phyloP scores from a whole-genome alignment of 345 rosid genomes.

The Euphorbia lathyris region DNA sequence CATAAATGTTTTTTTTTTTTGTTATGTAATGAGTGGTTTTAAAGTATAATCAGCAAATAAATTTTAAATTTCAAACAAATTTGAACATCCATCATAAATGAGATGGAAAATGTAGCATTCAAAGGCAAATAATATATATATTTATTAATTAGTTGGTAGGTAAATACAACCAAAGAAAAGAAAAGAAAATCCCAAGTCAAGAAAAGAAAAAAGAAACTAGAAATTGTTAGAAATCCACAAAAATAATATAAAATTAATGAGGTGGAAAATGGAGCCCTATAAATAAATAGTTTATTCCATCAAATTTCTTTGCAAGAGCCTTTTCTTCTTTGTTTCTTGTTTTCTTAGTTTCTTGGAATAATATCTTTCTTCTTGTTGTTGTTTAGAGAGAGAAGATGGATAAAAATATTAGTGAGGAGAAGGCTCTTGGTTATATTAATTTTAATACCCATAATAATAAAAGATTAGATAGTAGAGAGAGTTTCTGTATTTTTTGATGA shows the following conservation, averaged over 20 bases:
- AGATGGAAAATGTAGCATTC: no score
- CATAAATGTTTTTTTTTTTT: no score
- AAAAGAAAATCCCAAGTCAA: no score
- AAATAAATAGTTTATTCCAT: not conserved
- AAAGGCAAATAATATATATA: no score
- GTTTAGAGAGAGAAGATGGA: constrained; percentile 12
- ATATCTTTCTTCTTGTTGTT: constrained; percentile 1
- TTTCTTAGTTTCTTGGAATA: not conserved
- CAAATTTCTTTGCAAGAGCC: not conserved
- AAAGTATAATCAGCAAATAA: no score
- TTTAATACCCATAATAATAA: no score
- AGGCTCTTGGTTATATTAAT: constrained; percentile 16
- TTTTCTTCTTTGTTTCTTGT: not conserved
- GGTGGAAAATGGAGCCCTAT: not conserved
- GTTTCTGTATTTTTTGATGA: constrained; percentile 24
- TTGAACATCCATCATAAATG: no score
- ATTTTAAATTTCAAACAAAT: no score
- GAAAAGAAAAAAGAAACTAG: no score
- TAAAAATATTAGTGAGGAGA: constrained; percentile 20
- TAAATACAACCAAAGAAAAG: not conserved
- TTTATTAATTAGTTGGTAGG: no score
- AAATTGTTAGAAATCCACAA: no score
- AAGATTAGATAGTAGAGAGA: constrained; percentile 24
- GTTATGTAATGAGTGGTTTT: no score
- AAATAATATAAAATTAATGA: not conserved